Conservation (phyloP, 2,329 filamentous ascomycete species). For the Botrytis sinoallii region DNA sequence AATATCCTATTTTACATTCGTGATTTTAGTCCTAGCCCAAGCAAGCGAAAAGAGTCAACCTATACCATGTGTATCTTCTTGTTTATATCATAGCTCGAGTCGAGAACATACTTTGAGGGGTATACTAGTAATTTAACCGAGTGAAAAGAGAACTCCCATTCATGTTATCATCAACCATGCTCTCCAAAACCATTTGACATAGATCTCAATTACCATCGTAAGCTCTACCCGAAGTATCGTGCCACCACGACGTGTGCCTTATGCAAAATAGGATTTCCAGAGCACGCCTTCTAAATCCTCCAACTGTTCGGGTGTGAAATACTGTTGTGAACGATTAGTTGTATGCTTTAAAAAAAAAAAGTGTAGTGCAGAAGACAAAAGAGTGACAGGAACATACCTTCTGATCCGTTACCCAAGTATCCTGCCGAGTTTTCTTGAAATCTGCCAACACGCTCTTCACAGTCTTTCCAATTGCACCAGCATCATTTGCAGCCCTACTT, state of each 20-base stretch:
- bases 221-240: neutral
- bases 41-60: neutral
- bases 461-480: slow-evolving; percentile 90
- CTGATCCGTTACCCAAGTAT: slow-evolving; percentile 97
- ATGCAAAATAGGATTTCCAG: slow-evolving; percentile 98
- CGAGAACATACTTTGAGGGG: neutral
- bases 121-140: neutral
- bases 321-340: slow-evolving; percentile 43
- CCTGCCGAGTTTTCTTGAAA: slow-evolving; percentile 99
- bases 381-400: slow-evolving; percentile 64
- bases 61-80: neutral
- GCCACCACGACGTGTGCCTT: slow-evolving; percentile 7
- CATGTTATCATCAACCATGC: neutral
- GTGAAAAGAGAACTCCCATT: neutral
- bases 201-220: neutral
- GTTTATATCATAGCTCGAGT: neutral
- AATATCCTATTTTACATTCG: neutral
- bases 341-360: neutral
- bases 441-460: slow-evolving; percentile 92
- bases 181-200: neutral
- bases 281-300: slow-evolving; percentile 94
- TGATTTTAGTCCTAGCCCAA: neutral
- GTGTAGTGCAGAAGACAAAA: neutral
- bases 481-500: slow-evolving; percentile 78
- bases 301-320: slow-evolving; percentile 87